Evolutionary conservation across 257 asterid genomes (phyloP), one percentile per base, ranked within the genome.

Genomic region (Ophiorrhiza pumila): DNA sequence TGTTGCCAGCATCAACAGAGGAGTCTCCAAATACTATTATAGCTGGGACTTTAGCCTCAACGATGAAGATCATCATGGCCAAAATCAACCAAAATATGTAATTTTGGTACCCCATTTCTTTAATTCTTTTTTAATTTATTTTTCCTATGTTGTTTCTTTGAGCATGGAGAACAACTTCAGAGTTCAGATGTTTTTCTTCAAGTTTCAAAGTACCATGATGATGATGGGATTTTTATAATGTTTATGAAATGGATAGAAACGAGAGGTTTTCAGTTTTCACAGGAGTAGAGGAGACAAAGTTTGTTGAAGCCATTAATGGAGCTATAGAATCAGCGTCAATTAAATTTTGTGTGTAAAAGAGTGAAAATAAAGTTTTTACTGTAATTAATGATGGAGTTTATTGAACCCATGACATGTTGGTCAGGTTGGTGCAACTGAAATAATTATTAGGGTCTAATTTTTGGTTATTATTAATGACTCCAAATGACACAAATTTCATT

Each of bases 21-120:
- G 98, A 91, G 85, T 93, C 96, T 1, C 98, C 98, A 59, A 93
- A 93, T 63, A 93, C 98, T 57, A 93, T 91, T 55, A 93, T 76
- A 29, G 98, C 96, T 32, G 98, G 93, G 12, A 93, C 83, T 62
- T 81, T 77, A 0, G 78, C 83, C 0, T 74, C 76, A 31, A 53
- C 37, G 15, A 43, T 1, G 50, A 23, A 15, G 4, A 37, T 22
- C 55, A 39, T 5, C 34, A 73, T 0, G 27, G 25, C 4, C 29
- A 39, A 5, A 0, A 72, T 31, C 14, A 71, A 5, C 7, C 14
- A 8, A 64, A 13, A 8, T 46, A 45, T 32, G 53, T 12, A 41
- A 52, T 35, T 39, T 31, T 39, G 64, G 46, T 14, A 23, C 22
- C 29, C 47, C 62, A 34, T 69, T 13, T 65, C 1, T 41, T 25